Percentiles rank a stretch among this genome's conserved stretches.
phyloP scores from a whole-genome alignment of 768 basidiomycete species.

The Pluteus cervinus region DNA sequence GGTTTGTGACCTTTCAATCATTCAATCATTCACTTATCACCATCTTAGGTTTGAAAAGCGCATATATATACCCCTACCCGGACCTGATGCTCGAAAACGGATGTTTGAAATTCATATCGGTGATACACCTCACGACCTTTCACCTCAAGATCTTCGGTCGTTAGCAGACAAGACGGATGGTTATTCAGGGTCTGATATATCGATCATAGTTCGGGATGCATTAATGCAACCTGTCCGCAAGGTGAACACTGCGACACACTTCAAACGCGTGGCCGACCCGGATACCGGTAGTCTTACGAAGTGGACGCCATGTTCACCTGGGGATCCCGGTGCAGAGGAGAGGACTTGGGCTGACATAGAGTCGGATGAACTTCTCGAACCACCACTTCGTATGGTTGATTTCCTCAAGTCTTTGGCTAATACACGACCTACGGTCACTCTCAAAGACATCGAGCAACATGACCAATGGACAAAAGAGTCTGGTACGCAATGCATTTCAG shows the following conservation, averaged over 20 bases:
- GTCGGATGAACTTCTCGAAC: constrained; percentile 87
- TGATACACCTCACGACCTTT: constrained; percentile 81
- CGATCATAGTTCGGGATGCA: constrained; percentile 91
- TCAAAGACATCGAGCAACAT: constrained; percentile 79
- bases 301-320: constrained; percentile 97
- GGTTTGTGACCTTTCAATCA: constrained; percentile 31
- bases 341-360: constrained; percentile 86
- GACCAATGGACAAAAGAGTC: constrained; percentile 83
- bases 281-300: constrained; percentile 30
- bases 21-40: not conserved
- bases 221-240: constrained; percentile 99
- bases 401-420: constrained; percentile 76
- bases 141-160: constrained; percentile 67
- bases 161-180: constrained; percentile 89
- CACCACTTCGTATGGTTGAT: constrained; percentile 69
- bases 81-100: constrained; percentile 80
- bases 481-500: constrained; percentile 37
- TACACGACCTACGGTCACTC: constrained; percentile 84
- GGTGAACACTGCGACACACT: constrained; percentile 92
- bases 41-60: constrained; percentile 83
- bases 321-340: constrained; percentile 79
- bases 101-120: constrained; percentile 99
- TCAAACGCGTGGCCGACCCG: constrained; percentile 52
- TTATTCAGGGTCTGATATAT: constrained; percentile 93
- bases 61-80: constrained; percentile 96